Percentiles rank a stretch among this genome's conserved stretches.
Conservation (phyloP, 305 asterid genomes). For the Plantago coronopus region DNA sequence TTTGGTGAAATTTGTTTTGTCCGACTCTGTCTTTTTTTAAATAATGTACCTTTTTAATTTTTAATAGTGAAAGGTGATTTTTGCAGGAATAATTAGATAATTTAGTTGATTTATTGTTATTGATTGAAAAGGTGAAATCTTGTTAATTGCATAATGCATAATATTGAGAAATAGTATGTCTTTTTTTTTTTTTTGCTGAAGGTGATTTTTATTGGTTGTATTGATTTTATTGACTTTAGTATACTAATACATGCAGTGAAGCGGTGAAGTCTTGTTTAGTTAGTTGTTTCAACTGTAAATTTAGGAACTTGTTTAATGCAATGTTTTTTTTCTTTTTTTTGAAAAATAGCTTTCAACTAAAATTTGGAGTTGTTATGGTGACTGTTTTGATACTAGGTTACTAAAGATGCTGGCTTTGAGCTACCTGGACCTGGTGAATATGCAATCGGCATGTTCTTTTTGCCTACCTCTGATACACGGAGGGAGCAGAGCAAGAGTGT, state of each 20-base stretch:
- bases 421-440: conserved; percentile 86
- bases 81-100: not conserved
- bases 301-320: not conserved
- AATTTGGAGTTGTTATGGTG: conserved; percentile 12
- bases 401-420: conserved; percentile 74
- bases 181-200: no score
- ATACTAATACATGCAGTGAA: no score
- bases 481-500: conserved; percentile 91
- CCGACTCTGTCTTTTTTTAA: not conserved
- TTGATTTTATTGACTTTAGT: no score
- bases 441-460: conserved; percentile 98
- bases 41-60: no score
- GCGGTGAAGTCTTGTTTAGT: no score
- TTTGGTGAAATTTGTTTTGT: not conserved
- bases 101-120: not conserved
- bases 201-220: no score
- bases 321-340: not conserved
- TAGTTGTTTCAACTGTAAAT: no score
- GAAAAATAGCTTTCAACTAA: not conserved
- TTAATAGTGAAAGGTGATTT: not conserved
- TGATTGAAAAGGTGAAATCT: no score
- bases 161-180: no score
- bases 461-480: conserved; percentile 85
- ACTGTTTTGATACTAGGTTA: conserved; percentile 41
- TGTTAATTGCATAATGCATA: no score